Evolutionary conservation across 345 rosid species (phyloP).

Genomic region (Trapa incisa): DNA sequence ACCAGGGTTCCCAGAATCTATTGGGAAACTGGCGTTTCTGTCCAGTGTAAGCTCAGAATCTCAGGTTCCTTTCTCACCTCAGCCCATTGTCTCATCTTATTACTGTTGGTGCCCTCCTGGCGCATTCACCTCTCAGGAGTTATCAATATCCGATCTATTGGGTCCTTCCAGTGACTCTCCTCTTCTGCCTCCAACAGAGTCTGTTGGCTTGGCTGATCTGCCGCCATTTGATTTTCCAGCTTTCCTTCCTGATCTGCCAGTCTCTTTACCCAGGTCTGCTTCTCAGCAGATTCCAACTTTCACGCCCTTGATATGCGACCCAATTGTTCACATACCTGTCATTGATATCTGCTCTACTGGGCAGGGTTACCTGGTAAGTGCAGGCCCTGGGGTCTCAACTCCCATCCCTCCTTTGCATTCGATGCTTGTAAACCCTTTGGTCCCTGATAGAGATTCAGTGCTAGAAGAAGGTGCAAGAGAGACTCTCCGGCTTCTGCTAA

Average conservation of each 20-base stretch:
- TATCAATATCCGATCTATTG: slow-evolving; percentile 24
- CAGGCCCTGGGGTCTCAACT: slow-evolving; percentile 55
- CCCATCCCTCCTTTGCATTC: slow-evolving; percentile 51
- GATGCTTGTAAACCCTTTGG: slow-evolving; percentile 37
- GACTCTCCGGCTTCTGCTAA: slow-evolving; percentile 68
- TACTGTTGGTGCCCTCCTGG: slow-evolving; percentile 88
- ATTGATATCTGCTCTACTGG: slow-evolving; percentile 90
- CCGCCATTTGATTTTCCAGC: slow-evolving; percentile 43
- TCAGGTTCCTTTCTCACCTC: slow-evolving; percentile 24
- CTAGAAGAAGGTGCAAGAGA: slow-evolving; percentile 90
- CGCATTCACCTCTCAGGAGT: slow-evolving; percentile 31
- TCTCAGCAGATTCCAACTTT: slow-evolving; percentile 67
- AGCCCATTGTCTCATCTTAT: slow-evolving; percentile 61
- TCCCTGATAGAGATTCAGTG: slow-evolving; percentile 45
- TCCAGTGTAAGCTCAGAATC: slow-evolving; percentile 21
- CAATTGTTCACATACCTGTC: slow-evolving; percentile 83
- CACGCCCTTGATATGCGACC: slow-evolving; percentile 77
- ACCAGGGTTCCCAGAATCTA: slow-evolving; percentile 26
- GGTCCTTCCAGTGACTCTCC: slow-evolving; percentile 27
- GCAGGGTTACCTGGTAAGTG: slow-evolving; percentile 84
- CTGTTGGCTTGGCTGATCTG: slow-evolving; percentile 19
- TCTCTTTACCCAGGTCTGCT: slow-evolving; percentile 32
- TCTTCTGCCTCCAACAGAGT: slow-evolving; percentile 17
- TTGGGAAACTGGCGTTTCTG: slow-evolving; percentile 24
- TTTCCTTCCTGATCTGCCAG: slow-evolving; percentile 47